Conservation (phyloP, 805 yeast species). For the Starmerella cellae region DNA sequence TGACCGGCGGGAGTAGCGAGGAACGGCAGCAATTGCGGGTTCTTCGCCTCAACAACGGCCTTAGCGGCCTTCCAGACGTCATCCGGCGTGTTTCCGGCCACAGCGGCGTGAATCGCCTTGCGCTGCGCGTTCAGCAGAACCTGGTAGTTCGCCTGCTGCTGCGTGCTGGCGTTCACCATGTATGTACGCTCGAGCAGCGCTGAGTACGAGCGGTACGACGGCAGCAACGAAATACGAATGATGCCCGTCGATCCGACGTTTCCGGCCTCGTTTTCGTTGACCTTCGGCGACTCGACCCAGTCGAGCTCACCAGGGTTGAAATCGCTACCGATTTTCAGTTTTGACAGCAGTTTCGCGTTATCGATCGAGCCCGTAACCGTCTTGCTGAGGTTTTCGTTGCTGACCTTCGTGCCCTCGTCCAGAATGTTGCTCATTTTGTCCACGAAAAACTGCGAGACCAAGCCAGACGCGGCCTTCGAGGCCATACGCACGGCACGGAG, state of each 20-base stretch:
- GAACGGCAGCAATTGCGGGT: slow-evolving; percentile 44
- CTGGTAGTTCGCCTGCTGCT: slow-evolving; percentile 67
- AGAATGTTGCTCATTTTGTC: slow-evolving; percentile 78
- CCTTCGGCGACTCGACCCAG: slow-evolving; percentile 91
- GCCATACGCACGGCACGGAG: slow-evolving; percentile 53
- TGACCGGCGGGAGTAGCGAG: slow-evolving; percentile 65
- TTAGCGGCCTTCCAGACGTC: slow-evolving; percentile 52
- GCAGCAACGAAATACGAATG: slow-evolving; percentile 69
- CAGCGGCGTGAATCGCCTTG: slow-evolving; percentile 46
- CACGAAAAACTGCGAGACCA: slow-evolving; percentile 62
- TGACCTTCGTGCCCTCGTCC: slow-evolving; percentile 69
- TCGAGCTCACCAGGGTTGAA: slow-evolving; percentile 68
- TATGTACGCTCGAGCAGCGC: slow-evolving; percentile 80
- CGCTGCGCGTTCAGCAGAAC: slow-evolving; percentile 58
- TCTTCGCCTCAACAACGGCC: slow-evolving; percentile 45
- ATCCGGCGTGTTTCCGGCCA: slow-evolving; percentile 54
- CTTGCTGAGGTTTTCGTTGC: slow-evolving; percentile 62
- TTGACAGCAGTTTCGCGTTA: slow-evolving; percentile 55
- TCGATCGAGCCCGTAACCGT: slow-evolving; percentile 71
- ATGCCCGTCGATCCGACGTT: slow-evolving; percentile 60
- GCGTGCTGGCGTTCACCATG: slow-evolving; percentile 73
- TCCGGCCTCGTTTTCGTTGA: slow-evolving; percentile 46
- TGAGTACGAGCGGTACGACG: slow-evolving; percentile 79
- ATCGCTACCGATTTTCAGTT: slow-evolving; percentile 45
- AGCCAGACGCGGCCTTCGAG: slow-evolving; percentile 58